A percentile compares a stretch with the other conserved stretches of the same genome.
Evolutionary conservation across 2,329 filamentous ascomycete genomes (phyloP).

Genomic region (Pseudocercospora macadamiae): DNA sequence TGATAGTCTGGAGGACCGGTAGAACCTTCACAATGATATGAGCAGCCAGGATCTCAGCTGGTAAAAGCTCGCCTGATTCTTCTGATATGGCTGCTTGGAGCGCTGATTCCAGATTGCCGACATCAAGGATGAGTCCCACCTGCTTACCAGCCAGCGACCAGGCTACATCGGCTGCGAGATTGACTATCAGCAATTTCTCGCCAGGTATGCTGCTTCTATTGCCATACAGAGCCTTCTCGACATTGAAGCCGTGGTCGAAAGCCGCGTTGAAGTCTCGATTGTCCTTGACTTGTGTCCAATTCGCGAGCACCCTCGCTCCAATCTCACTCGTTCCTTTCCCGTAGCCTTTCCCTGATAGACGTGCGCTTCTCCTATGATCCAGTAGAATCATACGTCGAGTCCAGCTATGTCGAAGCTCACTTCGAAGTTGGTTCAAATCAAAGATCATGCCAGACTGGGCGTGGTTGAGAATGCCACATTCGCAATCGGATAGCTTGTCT

Average conservation of each 20-base stretch:
- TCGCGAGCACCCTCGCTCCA: slow-evolving; percentile 31
- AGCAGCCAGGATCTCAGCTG: slow-evolving; percentile 25
- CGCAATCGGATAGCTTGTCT: slow-evolving; percentile 37
- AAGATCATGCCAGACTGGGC: slow-evolving; percentile 41
- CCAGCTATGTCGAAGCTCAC: slow-evolving; percentile 34
- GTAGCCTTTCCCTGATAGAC: slow-evolving; percentile 31
- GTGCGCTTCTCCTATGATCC: slow-evolving; percentile 38
- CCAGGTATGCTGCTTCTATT: slow-evolving; percentile 19
- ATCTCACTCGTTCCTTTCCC: slow-evolving; percentile 26
- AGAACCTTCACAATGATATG: slow-evolving; percentile 28
- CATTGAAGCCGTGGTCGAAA: slow-evolving; percentile 38
- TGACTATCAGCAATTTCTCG: slow-evolving; percentile 27
- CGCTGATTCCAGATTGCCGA: slow-evolving; percentile 11
- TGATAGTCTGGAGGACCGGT: slow-evolving; percentile 10
- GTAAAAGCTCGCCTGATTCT: slow-evolving; percentile 11
- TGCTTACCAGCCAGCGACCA: slow-evolving; percentile 30
- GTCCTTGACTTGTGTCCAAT: slow-evolving; percentile 37
- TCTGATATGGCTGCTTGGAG: neutral
- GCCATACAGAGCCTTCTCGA: slow-evolving; percentile 32
- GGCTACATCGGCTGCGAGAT: slow-evolving; percentile 32
- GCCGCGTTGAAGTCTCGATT: slow-evolving; percentile 40
- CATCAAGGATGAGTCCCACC: slow-evolving; percentile 23
- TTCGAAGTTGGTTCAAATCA: slow-evolving; percentile 39
- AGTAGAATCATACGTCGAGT: slow-evolving; percentile 37
- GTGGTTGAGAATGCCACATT: slow-evolving; percentile 34